Evolutionary conservation across 129 eudicot genomes (phyloP).

Genomic region (Ambrosia trifida): DNA sequence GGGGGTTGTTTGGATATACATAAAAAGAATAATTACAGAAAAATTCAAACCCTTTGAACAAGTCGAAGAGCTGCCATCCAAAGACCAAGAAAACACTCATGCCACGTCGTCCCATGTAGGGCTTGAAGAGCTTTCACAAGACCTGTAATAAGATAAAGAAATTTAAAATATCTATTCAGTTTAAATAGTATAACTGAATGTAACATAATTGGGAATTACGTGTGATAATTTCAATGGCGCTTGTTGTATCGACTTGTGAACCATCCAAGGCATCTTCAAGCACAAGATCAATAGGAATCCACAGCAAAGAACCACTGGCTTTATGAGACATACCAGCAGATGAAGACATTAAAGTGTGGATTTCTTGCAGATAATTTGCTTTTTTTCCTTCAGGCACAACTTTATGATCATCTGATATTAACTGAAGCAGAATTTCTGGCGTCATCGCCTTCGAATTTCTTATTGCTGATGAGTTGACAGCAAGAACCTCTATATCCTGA

Average conservation of each 20-base stretch:
- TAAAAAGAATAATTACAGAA: not conserved
- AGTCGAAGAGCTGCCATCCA: constrained; percentile 97
- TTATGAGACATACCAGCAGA: constrained; percentile 64
- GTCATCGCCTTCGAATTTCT: constrained; percentile 59
- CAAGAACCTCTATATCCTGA: constrained; percentile 66
- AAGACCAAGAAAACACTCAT: constrained; percentile 83
- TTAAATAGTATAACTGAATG: not conserved
- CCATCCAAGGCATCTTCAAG: constrained; percentile 95
- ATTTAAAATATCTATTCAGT: not conserved
- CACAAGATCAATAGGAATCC: constrained; percentile 94
- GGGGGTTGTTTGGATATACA: too few species aligned
- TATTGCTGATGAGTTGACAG: constrained; percentile 58
- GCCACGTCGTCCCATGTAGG: constrained; percentile 75
- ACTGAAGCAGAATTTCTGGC: constrained; percentile 50
- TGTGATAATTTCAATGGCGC: constrained; percentile 78
- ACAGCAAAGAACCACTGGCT: constrained; percentile 61
- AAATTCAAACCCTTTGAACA: constrained; percentile 83
- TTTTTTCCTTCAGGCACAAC: constrained; percentile 32
- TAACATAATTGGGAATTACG: constrained; percentile 41
- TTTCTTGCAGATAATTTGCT: constrained; percentile 45
- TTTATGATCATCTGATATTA: constrained; percentile 53
- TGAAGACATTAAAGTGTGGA: constrained; percentile 43
- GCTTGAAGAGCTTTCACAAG: constrained; percentile 85
- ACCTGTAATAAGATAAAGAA: constrained; percentile 45
- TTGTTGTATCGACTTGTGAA: constrained; percentile 77